Base-by-base conservation (phyloP, 768 basidiomycete species). In the Chalciporus chontae region DNA sequence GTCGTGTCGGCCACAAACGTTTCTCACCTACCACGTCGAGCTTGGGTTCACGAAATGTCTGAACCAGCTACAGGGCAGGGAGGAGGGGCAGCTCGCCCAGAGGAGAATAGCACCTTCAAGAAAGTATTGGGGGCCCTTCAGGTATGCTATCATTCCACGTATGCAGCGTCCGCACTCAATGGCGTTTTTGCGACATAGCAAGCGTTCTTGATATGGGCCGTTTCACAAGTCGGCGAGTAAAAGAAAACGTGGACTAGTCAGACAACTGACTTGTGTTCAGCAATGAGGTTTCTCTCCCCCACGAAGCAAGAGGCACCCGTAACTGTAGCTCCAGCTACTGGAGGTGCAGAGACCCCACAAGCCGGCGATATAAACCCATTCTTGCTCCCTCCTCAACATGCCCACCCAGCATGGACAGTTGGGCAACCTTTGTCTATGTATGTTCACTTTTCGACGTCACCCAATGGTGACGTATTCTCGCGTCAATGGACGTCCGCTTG, bases 391-490 rank as follows among this genome's bases (percentile, higher is more conserved):
- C 86, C 87, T 6, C 70, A 67, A 13, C 74, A 81, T 23, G 81
- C 72, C 2, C 51, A 68, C 13, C 77, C 74, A 5, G 80, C 77
- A 36, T 91, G 88, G 88, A 64, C 71, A 9, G 70, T 86, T 2
- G 81, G 78, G 1, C 73, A 81, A 45, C 68, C 72, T 3, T 66
- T 91, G 8, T 78, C 85, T 39, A 83, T 90, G 79, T 77, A 91
- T 51, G 79, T 91, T 4, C 78, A 84, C 61, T 69, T 93, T 29
- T 81, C 90, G 17, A 87, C 85, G 0, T 81, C 81, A 2, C 82
- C 81, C 2, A 72, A 64, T 5, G 78, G 75, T 7, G 79, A 85
- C 56, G 75, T 84, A 8, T 87, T 87, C 69, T 71, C 74, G 11
- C 69, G 69, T 31, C 74, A 75, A 47, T 76, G 75, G 77, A 77